Evolutionary conservation across 108 stramenopile species (phyloP), one percentile per base, ranked within the genome.

Genomic region (Skeletonema costatum): DNA sequence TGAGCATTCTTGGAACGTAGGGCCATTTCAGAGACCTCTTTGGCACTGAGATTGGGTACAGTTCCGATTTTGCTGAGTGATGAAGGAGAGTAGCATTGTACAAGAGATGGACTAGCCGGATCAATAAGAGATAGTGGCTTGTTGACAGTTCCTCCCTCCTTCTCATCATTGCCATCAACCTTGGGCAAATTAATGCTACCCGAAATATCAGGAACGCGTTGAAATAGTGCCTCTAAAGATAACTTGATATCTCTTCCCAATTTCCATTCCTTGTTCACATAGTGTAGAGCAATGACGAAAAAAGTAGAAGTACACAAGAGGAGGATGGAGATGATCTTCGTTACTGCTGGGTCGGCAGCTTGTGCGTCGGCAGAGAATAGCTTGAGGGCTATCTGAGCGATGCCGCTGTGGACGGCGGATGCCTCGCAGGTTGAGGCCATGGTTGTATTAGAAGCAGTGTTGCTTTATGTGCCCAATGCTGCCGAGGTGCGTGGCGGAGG

Each of bases 51-150:
- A 75, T 88, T 95, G 61, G 82, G 73, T 30, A 97, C 92, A 25
- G 92, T 82, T 14, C 98, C 98, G 13, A 99, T 77, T 51, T 70
- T 51, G 72, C 90, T 81, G 42, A 86, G 82, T 29, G 98, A 98
- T 32, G 97, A 88, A 5, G 98, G 98, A 68, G 97, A 97, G 84
- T 68, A 97, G 82, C 97, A 98, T 64, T 96, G 94, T 35, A 99
- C 69, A 38, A 86, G 63, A 19, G 79, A 75, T 16, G 90, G 92
- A 7, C 85, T 74, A 33, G 70, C 64, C 5, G 82, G 76, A 67
- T 96, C 85, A 62, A 87, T 16, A 4, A 87, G 73, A 8, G 63
- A 65, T 17, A 64, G 68, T 46, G 58, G 60, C 32, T 65, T 71
- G 50, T 42, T 56, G 13, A 21, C n/a, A 51, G 7, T 38, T 21